These are phyloP conservation scores for Oryza glaberrima DNA, from an alignment of 176 grass and related monocot species.

Conservation along the genomic window DNA sequence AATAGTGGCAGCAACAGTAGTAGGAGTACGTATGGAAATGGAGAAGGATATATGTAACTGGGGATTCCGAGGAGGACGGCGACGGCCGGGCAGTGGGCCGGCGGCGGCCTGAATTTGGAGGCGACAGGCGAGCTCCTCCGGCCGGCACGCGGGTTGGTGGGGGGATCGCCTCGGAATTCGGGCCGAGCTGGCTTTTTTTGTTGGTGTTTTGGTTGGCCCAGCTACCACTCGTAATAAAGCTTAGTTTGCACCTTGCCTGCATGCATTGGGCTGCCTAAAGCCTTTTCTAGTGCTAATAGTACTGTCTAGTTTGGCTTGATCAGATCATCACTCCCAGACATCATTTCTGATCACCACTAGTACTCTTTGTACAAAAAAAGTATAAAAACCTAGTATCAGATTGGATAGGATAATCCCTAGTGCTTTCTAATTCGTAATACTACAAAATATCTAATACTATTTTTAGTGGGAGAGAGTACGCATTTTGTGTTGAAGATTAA, in stretches of 20 bases:
- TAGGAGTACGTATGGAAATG: neutral
- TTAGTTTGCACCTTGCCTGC: neutral
- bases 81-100: neutral
- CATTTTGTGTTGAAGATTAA: too few species aligned
- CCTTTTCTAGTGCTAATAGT: neutral
- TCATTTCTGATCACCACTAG: neutral
- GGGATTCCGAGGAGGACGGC: neutral
- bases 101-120: neutral
- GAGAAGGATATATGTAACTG: too few species aligned
- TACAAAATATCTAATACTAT: too few species aligned
- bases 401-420: too few species aligned
- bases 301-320: neutral
- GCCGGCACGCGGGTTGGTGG: conserved; percentile 1
- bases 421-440: too few species aligned
- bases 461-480: too few species aligned
- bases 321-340: neutral
- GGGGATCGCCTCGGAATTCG: neutral
- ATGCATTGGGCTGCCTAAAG: neutral
- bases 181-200: neutral
- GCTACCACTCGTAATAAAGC: neutral
- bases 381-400: too few species aligned
- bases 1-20: too few species aligned
- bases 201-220: conserved; percentile 21
- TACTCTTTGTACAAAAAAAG: neutral
- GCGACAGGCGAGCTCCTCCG: neutral